Evolutionary conservation across 2,329 filamentous ascomycete species (phyloP), one percentile per base, ranked within the genome.

Genomic region (Mariannaea sp.): DNA sequence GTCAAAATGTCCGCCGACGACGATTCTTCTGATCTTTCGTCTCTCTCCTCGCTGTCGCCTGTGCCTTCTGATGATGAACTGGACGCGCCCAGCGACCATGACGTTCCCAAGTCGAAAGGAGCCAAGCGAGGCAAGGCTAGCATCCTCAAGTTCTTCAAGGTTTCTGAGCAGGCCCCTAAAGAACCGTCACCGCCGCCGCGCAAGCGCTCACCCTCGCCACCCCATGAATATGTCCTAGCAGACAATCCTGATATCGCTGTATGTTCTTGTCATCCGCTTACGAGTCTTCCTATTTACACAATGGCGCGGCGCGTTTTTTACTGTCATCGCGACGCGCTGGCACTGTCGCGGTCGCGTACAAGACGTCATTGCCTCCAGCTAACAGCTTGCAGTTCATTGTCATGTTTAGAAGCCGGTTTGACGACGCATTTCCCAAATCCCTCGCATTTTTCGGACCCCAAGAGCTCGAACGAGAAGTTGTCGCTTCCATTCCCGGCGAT

Each of bases 351-450:
- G 70, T 79, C 79, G 80, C 81, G 81, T 80, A 60, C 59, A 62
- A 39, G 61, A 70, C 61, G 64, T 64, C 61, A 66, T 66, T 56
- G 53, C 50, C 56, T 53, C 30, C 60, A 59, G 65, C 72, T 74
- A 69, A 73, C 66, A 68, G 67, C 64, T n/a, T 64, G 62, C 66
- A 97, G 91, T 97, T 99, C 75, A 90, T 99, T 73, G 91, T 97
- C 63, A 97, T 96, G 90, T 99, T 97, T 75, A 86, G 93, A 72
- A 89, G 89, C 73, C 90, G 94, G 68, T 97, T 99, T 74, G 86
- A 83, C 74, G 92, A 96, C 56, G 88, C 85, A 56, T 94, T 99
- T 63, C 88, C 92, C 41, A 88, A 92, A 73, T 94, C 91, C 26
- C 80, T 96, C 29, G 81, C 90, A 61, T 90, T 96, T 70, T 91